phyloP scores from a whole-genome alignment of 257 asterid species.

The Przewalskia tangutica region DNA sequence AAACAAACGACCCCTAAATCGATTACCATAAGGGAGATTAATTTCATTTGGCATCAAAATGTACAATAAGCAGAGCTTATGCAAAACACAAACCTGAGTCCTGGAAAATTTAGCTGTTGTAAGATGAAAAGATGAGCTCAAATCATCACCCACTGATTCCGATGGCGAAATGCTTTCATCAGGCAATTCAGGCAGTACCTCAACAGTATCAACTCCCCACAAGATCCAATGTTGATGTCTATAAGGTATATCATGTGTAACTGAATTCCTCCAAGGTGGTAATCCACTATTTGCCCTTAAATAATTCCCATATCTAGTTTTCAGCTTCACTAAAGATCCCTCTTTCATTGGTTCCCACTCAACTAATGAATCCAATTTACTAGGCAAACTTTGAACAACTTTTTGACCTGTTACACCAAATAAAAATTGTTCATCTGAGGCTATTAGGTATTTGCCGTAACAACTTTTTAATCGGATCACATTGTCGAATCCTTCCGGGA shows the following conservation, averaged over 20 bases:
- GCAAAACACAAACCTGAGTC: constrained; percentile 16
- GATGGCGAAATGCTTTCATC: constrained; percentile 24
- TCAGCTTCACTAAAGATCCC: constrained; percentile 49
- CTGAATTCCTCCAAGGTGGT: constrained; percentile 93
- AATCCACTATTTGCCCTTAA: constrained; percentile 81
- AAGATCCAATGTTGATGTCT: constrained; percentile 58
- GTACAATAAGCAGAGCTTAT: background rate
- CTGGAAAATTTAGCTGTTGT: constrained; percentile 17
- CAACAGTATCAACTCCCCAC: constrained; percentile 61
- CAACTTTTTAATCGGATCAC: constrained; percentile 62
- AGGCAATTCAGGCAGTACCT: constrained; percentile 34
- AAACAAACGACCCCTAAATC: background rate
- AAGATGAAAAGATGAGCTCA: constrained; percentile 32
- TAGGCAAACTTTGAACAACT: constrained; percentile 49
- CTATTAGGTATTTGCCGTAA: constrained; percentile 52
- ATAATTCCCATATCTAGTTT: constrained; percentile 70
- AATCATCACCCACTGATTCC: constrained; percentile 28
- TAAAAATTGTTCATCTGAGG: constrained; percentile 48
- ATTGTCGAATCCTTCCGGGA: constrained; percentile 42
- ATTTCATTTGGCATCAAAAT: background rate
- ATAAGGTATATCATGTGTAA: constrained; percentile 84
- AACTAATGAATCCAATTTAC: constrained; percentile 49
- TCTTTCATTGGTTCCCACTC: constrained; percentile 81
- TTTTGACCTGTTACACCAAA: constrained; percentile 68
- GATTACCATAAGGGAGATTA: background rate